Evolutionary conservation across 1,284 basidiomycete genomes (phyloP), one percentile per base, ranked within the genome.

Genomic region (Trametes hirsuta): DNA sequence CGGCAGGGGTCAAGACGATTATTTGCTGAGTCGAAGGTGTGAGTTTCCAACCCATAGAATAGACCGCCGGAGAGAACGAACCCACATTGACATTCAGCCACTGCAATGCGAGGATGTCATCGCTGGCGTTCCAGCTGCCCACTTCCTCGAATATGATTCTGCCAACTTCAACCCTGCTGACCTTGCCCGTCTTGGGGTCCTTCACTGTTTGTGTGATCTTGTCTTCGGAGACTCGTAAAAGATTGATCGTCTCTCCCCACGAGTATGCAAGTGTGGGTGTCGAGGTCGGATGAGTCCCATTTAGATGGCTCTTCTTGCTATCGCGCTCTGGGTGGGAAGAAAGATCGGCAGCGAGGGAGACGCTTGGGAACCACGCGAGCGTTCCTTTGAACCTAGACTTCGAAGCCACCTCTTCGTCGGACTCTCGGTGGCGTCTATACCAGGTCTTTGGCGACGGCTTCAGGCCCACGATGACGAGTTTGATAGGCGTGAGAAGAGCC

Each of bases 391-490:
- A 80, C 68, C 80, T 80, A 65, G 79, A 78, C 66, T 74, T 79
- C 39, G 74, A 73, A 48, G 65, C 70, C 14, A 72, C 74, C 15
- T 77, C 79, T 52, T 82, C 83, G 34, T 81, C 79, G 6, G 73
- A 67, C 22, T 84, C 79, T n/a, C 93, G 84, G 64, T 89, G 79
- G 55, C 83, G 85, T 66, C 95, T 88, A 71, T 93, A 93, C 95
- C 96, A 98, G 0, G 97, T 99, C 68, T 93, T 88, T 3, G 97
- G 92, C 0, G 86, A 84, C 1, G 97, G 97, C 70, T 95, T 96
- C 65, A 99, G 75, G 2, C 95, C 96, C 3, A 98, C 94, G 40
- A 99, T 83, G 4, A 99, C 93, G 14, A 99, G 78, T 71, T 99
- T 99, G 24, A 88, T 83, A 0, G 93, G 88, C 0, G 97, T 98